These are phyloP conservation scores for Persicaria maculosa DNA, from an alignment of 148 eudicot species.

Conservation along the genomic window DNA sequence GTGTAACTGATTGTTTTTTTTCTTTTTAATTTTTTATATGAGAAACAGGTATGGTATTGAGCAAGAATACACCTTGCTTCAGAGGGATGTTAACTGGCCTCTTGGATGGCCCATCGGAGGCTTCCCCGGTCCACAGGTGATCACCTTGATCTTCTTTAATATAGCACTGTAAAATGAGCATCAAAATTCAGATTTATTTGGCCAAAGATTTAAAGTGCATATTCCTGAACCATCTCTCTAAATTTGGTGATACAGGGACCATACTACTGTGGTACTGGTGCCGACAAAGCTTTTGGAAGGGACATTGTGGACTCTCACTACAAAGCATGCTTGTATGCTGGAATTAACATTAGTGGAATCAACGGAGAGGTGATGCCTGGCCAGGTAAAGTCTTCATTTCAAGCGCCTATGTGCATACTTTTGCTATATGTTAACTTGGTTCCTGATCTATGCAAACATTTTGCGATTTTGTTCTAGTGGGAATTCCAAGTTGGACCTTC, in stretches of 20 bases:
- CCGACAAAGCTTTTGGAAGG: constrained; percentile 46
- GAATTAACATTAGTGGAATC: constrained; percentile 47
- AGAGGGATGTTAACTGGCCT: constrained; percentile 49
- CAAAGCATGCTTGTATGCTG: constrained; percentile 52
- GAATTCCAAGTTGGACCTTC: constrained; percentile 54
- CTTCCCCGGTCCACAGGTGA: constrained; percentile 49
- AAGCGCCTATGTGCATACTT: not conserved
- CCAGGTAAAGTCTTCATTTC: constrained; percentile 31
- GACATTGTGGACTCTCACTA: constrained; percentile 52
- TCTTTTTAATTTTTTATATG: not conserved
- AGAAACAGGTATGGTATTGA: constrained; percentile 48
- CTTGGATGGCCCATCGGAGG: constrained; percentile 61
- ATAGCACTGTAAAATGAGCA: not conserved
- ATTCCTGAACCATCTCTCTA: not conserved
- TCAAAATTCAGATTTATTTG: not conserved
- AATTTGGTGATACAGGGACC: constrained; percentile 26
- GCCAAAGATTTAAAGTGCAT: not conserved
- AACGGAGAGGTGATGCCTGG: constrained; percentile 61
- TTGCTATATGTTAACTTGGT: not conserved
- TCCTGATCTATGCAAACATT: not conserved
- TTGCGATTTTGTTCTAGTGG: constrained; percentile 26
- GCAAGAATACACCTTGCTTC: constrained; percentile 54
- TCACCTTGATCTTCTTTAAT: not conserved
- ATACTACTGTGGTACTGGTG: constrained; percentile 56
- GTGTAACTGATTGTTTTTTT: not conserved